phyloP scores from a whole-genome alignment of 768 basidiomycete genomes.

The Pluteus cervinus region DNA sequence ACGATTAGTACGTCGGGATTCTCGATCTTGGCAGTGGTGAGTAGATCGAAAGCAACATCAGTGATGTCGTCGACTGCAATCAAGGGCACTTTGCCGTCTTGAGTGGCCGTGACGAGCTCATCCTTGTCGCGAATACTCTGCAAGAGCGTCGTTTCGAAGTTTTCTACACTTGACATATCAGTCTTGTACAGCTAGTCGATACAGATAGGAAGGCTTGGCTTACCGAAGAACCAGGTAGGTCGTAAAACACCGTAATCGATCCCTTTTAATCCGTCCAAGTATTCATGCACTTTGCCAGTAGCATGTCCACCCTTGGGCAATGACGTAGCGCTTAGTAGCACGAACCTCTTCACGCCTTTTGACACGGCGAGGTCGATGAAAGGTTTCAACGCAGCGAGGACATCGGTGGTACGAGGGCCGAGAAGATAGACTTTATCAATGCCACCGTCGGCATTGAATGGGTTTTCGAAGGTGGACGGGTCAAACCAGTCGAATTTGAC shows the following conservation, averaged over 20 bases:
- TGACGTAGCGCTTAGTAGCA: conserved; percentile 18
- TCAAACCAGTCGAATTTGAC: conserved; percentile 28
- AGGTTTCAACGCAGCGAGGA: conserved; percentile 15
- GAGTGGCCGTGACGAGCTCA: conserved; percentile 14
- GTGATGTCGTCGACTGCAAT: conserved; percentile 23
- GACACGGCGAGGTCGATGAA: conserved; percentile 24
- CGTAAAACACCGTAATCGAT: conserved; percentile 20
- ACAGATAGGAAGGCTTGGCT: conserved; percentile 18
- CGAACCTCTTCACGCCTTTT: conserved; percentile 22
- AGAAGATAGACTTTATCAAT: too few species aligned
- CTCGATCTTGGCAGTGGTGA: conserved; percentile 13
- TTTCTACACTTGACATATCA: too few species aligned
- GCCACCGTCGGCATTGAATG: too few species aligned
- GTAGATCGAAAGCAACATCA: conserved; percentile 16
- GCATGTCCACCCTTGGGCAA: conserved; percentile 8
- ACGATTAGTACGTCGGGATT: conserved; percentile 17
- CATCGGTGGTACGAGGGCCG: too few species aligned
- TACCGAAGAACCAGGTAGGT: conserved; percentile 20
- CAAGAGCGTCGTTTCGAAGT: too few species aligned
- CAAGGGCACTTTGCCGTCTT: conserved; percentile 15
- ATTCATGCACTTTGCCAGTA: conserved; percentile 16
- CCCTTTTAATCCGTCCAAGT: conserved; percentile 11
- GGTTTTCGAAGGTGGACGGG: too few species aligned
- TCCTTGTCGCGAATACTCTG: conserved; percentile 10
- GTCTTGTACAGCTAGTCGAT: conserved; percentile 8